Base-by-base conservation (phyloP, 164 flowering plant species). In the Umbilicus rupestris region DNA sequence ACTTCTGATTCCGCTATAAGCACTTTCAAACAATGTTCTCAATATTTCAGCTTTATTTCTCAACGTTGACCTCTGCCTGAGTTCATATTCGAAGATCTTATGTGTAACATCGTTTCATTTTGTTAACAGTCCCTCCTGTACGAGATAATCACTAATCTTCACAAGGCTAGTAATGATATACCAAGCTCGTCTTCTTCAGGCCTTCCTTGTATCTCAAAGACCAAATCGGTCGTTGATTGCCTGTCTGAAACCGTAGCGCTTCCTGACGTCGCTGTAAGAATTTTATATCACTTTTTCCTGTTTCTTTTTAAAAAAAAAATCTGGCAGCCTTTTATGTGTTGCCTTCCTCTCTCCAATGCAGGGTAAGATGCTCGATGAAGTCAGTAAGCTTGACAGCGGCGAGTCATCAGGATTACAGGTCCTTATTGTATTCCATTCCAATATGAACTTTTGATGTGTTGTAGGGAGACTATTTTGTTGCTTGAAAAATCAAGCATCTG, bases 121-220 rank as follows among this genome's bases (percentile, higher is more conserved):
- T 68, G 50, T 64, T 72, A 57, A 7, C 65, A 90, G 98, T 77
- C 81, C 69, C 66, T 93, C 60, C 62, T 93, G 62, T 87, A 85
- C 73, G 96, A 88, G 81, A 86, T 90, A 39, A 81, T 87, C 39
- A 55, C 88, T 33, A 81, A 91, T 64, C 82, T 87, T 67, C 96
- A 70, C 41, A 74, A 77, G 57, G 80, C 71, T 24, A 78, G 78
- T 59, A 68, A 83, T 50, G 86, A 81, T 72, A 81, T 78, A 59
- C 85, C 93, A 72, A 88, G 98, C 78, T 87, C n/a, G n/a, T n/a
- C 98, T 35, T 92, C 98, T 22, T 84, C 87, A 66, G 82, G 80
- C 62, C 84, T 80, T 64, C 83, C 80, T 69, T 68, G 68, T 70
- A 65, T 73, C 71, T 72, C 83, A 68, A 65, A 72, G 49, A 49